phyloP scores from a whole-genome alignment of 352 stramenopile species.

The Phytophthora fragariae region DNA sequence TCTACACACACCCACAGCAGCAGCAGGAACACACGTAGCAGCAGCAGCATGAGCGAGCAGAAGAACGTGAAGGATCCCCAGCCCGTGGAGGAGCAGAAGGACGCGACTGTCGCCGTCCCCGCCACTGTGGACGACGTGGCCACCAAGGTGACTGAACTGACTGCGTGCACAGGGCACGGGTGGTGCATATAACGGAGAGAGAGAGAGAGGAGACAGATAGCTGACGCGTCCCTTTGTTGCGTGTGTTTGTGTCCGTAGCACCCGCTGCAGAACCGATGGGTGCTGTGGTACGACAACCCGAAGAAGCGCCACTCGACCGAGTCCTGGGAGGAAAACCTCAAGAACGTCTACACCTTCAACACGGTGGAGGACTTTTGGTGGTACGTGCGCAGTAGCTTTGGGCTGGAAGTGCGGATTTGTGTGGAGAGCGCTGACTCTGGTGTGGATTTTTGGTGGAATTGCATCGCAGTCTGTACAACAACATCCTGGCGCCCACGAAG shows the following conservation, averaged over 20 bases:
- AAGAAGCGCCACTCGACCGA: slow-evolving; percentile 91
- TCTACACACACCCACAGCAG: slow-evolving; percentile 15
- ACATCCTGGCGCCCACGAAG: slow-evolving; percentile 92
- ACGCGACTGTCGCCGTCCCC: slow-evolving; percentile 46
- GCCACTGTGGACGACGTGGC: slow-evolving; percentile 51
- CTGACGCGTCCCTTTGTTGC: slow-evolving; percentile 22
- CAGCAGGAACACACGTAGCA: slow-evolving; percentile 10
- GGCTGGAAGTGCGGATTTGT: not conserved
- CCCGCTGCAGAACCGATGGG: slow-evolving; percentile 88
- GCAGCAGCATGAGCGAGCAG: slow-evolving; percentile 53
- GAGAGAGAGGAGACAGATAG: not conserved
- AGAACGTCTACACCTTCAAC: slow-evolving; percentile 94
- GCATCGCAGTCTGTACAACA: slow-evolving; percentile 90
- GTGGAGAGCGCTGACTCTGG: slow-evolving; percentile 8
- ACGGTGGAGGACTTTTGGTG: slow-evolving; percentile 98
- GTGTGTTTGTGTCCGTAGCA: slow-evolving; percentile 55
- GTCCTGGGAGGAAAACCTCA: slow-evolving; percentile 91
- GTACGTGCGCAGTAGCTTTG: slow-evolving; percentile 34
- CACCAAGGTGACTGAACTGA: slow-evolving; percentile 58
- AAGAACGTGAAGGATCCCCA: slow-evolving; percentile 43
- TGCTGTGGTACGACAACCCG: slow-evolving; percentile 91
- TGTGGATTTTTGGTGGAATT: not conserved
- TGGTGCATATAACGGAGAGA: not conserved
- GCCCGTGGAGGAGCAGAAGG: slow-evolving; percentile 42
- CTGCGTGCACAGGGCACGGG: not conserved